These are phyloP conservation scores for Nemania sp. DNA, from an alignment of 2,329 filamentous ascomycete genomes.

Conservation along the genomic window DNA sequence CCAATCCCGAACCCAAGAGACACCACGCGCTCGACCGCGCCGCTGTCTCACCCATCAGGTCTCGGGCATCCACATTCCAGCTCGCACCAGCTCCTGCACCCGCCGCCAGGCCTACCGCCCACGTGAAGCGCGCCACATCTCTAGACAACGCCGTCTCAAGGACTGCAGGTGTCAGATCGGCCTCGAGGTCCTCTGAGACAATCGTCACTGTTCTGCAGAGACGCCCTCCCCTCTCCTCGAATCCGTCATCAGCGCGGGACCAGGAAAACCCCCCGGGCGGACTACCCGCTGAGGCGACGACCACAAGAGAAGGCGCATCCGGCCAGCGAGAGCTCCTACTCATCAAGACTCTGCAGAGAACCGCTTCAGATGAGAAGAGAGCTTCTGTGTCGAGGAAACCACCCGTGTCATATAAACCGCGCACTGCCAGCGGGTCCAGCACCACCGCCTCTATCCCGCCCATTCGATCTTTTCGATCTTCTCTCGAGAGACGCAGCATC, in stretches of 20 bases:
- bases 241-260: slow-evolving; percentile 4
- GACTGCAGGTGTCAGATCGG: slow-evolving; percentile 33
- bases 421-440: slow-evolving; percentile 39
- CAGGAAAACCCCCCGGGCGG: slow-evolving; percentile 15
- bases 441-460: slow-evolving; percentile 51
- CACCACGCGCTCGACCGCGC: slow-evolving; percentile 12
- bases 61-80: slow-evolving; percentile 47
- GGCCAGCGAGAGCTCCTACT: slow-evolving; percentile 55
- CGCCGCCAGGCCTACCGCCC: slow-evolving; percentile 34
- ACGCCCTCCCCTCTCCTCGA: slow-evolving; percentile 42
- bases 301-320: slow-evolving; percentile 43
- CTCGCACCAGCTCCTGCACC: slow-evolving; percentile 37
- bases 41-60: slow-evolving; percentile 39
- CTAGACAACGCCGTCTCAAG: slow-evolving; percentile 36
- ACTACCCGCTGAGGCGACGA: slow-evolving; percentile 37
- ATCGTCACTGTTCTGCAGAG: slow-evolving; percentile 42
- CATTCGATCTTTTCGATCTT: slow-evolving; percentile 61
- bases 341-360: slow-evolving; percentile 50
- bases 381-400: slow-evolving; percentile 48
- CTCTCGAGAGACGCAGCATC: slow-evolving; percentile 60
- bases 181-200: slow-evolving; percentile 38
- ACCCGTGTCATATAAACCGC: slow-evolving; percentile 56
- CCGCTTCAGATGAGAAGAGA: slow-evolving; percentile 55
- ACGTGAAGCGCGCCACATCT: slow-evolving; percentile 46
- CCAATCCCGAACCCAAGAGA: slow-evolving; percentile 28